Conservation (phyloP, 2,329 filamentous ascomycete genomes). For the Neoarthrinium moseri region DNA sequence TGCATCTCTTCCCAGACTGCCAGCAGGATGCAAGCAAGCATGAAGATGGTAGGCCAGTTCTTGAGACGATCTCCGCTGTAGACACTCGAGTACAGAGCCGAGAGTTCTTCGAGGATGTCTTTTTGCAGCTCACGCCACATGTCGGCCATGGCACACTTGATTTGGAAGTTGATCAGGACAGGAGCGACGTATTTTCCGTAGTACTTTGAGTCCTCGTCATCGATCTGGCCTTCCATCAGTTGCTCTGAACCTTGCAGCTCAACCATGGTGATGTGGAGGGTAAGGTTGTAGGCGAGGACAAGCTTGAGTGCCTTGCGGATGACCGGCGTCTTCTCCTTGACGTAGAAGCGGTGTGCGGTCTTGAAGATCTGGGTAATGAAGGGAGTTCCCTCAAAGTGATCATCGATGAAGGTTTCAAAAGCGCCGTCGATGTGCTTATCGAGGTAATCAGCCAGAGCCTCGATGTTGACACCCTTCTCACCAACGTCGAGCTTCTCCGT, state of each 20-base stretch:
- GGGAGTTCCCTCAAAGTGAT: slow-evolving; percentile 92
- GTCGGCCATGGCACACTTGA: slow-evolving; percentile 94
- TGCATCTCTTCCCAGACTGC: slow-evolving; percentile 99
- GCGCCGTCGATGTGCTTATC: slow-evolving; percentile 91
- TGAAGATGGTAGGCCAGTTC: slow-evolving; percentile 99
- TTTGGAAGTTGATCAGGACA: slow-evolving; percentile 99
- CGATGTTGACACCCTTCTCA: slow-evolving; percentile 79
- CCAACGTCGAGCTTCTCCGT: slow-evolving; percentile 89
- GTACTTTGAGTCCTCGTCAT: slow-evolving; percentile 83
- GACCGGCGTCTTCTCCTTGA: slow-evolving; percentile 81
- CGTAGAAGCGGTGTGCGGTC: slow-evolving; percentile 91
- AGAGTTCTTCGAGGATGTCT: slow-evolving; percentile 92
- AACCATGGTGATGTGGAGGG: slow-evolving; percentile 90
- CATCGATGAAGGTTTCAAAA: slow-evolving; percentile 91
- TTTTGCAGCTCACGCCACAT: slow-evolving; percentile 99
- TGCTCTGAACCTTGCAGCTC: slow-evolving; percentile 85
- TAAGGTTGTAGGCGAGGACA: slow-evolving; percentile 93
- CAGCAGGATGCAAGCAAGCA: slow-evolving; percentile 88
- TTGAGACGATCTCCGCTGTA: slow-evolving; percentile 97
- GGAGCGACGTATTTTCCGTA: slow-evolving; percentile 88
- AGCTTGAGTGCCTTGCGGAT: slow-evolving; percentile 95
- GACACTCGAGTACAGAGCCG: slow-evolving; percentile 89
- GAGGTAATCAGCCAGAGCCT: slow-evolving; percentile 84
- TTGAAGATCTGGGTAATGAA: slow-evolving; percentile 96
- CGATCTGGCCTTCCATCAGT: slow-evolving; percentile 75